Percentiles rank a stretch among this genome's conserved stretches.
Conservation (phyloP, 2,329 filamentous ascomycete genomes). For the Botrytis porri region DNA sequence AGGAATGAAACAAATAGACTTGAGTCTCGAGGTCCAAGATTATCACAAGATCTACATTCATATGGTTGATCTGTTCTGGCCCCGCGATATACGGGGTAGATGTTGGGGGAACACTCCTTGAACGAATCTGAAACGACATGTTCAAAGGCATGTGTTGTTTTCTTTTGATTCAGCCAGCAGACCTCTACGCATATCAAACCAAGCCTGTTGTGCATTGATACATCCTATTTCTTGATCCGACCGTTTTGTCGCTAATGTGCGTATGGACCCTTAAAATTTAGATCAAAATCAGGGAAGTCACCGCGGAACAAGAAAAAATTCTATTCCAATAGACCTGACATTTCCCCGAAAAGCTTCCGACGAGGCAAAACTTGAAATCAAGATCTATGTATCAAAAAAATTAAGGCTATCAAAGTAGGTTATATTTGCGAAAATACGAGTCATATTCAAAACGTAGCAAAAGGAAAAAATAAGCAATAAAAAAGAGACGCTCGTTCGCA, state of each 20-base stretch:
- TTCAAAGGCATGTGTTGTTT: conserved; percentile 6
- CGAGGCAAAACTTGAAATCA: background rate
- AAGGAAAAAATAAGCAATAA: background rate
- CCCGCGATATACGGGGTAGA: background rate
- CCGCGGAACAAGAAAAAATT: conserved; percentile 3
- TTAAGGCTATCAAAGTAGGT: background rate
- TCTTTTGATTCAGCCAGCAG: conserved; percentile 2
- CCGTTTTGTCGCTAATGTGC: background rate
- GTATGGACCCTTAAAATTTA: background rate
- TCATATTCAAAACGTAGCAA: background rate
- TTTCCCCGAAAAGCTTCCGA: conserved; percentile 11
- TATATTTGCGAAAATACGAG: conserved; percentile 3
- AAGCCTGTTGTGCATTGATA: background rate
- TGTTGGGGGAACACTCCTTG: background rate
- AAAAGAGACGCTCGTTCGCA: background rate
- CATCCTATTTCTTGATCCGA: background rate
- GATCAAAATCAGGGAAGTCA: background rate
- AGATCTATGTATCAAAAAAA: background rate
- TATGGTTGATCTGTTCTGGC: background rate
- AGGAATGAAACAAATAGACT: background rate
- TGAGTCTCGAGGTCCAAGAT: background rate
- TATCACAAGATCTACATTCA: conserved; percentile 14
- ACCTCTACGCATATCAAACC: background rate
- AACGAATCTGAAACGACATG: conserved; percentile 5
- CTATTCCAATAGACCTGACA: background rate